These are phyloP conservation scores for Fallopia convolvulus DNA, from an alignment of 148 eudicot genomes.

Conservation along the genomic window DNA sequence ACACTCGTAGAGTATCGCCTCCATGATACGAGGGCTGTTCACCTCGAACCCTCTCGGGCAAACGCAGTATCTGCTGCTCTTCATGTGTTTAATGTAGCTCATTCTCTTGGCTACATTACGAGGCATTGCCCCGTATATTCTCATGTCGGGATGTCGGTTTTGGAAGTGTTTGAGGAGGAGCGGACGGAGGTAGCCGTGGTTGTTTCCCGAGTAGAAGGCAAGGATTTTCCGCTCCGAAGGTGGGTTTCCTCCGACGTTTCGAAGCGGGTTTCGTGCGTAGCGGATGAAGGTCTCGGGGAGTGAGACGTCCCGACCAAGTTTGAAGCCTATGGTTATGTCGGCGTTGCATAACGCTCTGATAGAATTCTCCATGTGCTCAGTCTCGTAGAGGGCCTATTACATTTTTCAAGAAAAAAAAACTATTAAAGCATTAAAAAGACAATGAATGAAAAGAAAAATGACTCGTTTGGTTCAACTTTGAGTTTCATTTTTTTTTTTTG, in stretches of 20 bases:
- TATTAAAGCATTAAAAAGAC: background rate
- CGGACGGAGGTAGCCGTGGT: conserved; percentile 76
- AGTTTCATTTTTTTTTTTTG: no score
- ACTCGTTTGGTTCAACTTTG: no score
- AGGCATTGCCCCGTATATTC: conserved; percentile 65
- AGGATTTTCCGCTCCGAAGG: conserved; percentile 56
- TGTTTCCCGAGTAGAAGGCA: conserved; percentile 79
- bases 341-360: conserved; percentile 93
- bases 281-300: conserved; percentile 75
- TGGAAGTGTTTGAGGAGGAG: conserved; percentile 59
- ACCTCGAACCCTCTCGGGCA: conserved; percentile 91
- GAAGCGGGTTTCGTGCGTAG: conserved; percentile 56
- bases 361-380: conserved; percentile 78
- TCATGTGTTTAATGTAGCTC: conserved; percentile 76
- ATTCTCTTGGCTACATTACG: conserved; percentile 50
- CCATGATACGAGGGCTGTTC: conserved; percentile 80
- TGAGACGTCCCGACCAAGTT: conserved; percentile 72
- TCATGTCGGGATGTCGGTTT: conserved; percentile 65
- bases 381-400: conserved; percentile 67
- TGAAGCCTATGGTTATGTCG: conserved; percentile 67
- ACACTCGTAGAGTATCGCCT: conserved; percentile 76
- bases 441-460: background rate
- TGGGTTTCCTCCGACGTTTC: conserved; percentile 71
- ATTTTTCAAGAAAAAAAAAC: background rate
- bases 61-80: conserved; percentile 77